Conservation (phyloP, 257 asterid genomes). For the Buddleja alternifolia region DNA sequence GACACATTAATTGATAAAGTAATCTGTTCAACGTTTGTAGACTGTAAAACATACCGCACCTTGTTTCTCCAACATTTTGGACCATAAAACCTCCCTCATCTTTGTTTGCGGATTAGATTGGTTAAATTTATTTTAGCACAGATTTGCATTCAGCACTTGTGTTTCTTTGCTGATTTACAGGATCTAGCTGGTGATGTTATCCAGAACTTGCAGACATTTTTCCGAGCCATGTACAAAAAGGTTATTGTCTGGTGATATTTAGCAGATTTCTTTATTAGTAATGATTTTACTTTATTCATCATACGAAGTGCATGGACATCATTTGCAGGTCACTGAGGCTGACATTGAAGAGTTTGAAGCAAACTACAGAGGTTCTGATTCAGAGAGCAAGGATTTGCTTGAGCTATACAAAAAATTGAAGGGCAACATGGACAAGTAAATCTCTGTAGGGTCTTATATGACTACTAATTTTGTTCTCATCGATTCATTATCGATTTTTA, state of each 20-base stretch:
- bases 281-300: conserved; percentile 1
- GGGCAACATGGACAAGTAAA: conserved; percentile 88
- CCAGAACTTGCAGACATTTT: conserved; percentile 76
- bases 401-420: conserved; percentile 68
- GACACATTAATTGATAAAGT: not conserved
- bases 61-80: not conserved
- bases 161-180: conserved; percentile 44
- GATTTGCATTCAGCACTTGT: not conserved
- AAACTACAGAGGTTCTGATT: conserved; percentile 84
- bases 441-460: conserved; percentile 3
- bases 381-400: conserved; percentile 81
- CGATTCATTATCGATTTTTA: not conserved
- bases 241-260: conserved; percentile 33
- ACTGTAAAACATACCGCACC: not conserved
- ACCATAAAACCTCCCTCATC: not conserved
- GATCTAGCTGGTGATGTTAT: conserved; percentile 83
- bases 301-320: conserved; percentile 16
- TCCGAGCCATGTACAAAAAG: conserved; percentile 82
- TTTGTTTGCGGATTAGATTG: not conserved
- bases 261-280: not conserved
- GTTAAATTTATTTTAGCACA: not conserved
- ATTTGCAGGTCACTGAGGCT: conserved; percentile 71
- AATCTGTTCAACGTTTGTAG: not conserved
- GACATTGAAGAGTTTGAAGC: conserved; percentile 95
- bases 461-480: not conserved